Conservation (phyloP, 768 basidiomycete species). For the Hypsizygus marmoreus region DNA sequence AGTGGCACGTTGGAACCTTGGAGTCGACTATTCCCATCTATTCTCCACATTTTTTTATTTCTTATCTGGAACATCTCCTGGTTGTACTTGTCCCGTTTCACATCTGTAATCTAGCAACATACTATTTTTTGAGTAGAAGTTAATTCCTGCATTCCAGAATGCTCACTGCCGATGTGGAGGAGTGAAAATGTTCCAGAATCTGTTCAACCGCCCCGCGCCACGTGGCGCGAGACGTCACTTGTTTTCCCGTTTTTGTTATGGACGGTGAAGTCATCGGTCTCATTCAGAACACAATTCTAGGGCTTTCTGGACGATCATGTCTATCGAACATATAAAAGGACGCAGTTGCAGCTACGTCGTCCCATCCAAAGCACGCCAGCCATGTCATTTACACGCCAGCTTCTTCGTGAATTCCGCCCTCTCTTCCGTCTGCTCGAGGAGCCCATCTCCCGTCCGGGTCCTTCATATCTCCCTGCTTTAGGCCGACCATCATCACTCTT, state of each 20-base stretch:
- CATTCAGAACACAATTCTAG: slow-evolving; percentile 4
- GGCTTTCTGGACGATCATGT: slow-evolving; percentile 13
- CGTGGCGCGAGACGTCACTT: too few relatives aligned
- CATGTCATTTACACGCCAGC: slow-evolving; percentile 69
- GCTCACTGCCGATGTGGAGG: too few relatives aligned
- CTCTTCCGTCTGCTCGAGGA: slow-evolving; percentile 78
- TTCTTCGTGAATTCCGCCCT: slow-evolving; percentile 72
- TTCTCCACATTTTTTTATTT: slow-evolving; percentile 16
- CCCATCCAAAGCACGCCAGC: slow-evolving; percentile 10
- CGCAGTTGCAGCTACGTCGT: too few relatives aligned
- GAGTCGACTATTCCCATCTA: too few relatives aligned
- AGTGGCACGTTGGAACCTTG: too few relatives aligned
- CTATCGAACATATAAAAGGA: too few relatives aligned
- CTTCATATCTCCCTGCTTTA: slow-evolving; percentile 19
- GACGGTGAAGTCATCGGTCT: slow-evolving; percentile 1
- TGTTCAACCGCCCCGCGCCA: too few relatives aligned
- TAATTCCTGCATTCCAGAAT: too few relatives aligned
- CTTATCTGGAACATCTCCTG: slow-evolving; percentile 13
- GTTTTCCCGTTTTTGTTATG: neutral
- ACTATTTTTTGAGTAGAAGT: too few relatives aligned
- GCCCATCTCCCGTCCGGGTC: slow-evolving; percentile 48
- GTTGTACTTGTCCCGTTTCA: slow-evolving; percentile 7
- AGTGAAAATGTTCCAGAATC: too few relatives aligned
- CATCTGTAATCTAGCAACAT: slow-evolving; percentile 13
- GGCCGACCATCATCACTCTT: slow-evolving; percentile 6